Evolutionary conservation across 805 yeast genomes (phyloP).

Genomic region (Starmerella etchellsii): DNA sequence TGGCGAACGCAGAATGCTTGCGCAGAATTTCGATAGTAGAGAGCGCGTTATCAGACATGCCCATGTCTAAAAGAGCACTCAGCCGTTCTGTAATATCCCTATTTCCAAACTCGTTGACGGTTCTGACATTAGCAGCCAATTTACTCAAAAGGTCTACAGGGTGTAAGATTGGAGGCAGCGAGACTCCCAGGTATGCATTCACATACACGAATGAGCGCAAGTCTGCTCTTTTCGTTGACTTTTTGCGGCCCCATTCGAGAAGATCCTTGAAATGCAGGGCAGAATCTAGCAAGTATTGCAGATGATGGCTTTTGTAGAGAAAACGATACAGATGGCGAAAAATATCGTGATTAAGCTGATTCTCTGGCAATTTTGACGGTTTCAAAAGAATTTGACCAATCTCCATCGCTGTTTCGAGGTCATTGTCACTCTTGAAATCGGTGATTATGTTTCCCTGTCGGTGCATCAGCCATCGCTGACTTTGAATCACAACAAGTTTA

Average conservation of each 20-base stretch:
- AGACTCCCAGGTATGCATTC: background rate
- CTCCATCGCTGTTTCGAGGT: background rate
- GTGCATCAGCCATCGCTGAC: no score
- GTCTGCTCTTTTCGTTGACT: background rate
- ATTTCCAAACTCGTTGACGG: background rate
- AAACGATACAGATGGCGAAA: background rate
- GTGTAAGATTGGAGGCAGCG: no score
- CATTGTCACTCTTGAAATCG: background rate
- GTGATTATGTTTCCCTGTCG: no score
- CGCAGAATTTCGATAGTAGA: background rate
- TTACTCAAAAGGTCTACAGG: background rate
- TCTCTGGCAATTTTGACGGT: background rate
- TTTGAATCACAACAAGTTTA: no score
- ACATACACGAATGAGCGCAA: background rate
- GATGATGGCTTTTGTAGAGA: background rate
- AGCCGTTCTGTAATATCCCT: background rate
- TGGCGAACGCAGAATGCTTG: background rate
- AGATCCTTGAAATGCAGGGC: conserved; percentile 1
- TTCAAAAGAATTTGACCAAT: background rate
- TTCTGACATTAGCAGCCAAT: background rate
- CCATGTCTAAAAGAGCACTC: background rate
- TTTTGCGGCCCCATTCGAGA: background rate
- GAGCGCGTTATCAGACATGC: background rate
- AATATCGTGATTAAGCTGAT: background rate
- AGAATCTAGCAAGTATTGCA: background rate